Base-by-base conservation (phyloP, 352 stramenopile genomes). In the Globisporangium megalacanthum region DNA sequence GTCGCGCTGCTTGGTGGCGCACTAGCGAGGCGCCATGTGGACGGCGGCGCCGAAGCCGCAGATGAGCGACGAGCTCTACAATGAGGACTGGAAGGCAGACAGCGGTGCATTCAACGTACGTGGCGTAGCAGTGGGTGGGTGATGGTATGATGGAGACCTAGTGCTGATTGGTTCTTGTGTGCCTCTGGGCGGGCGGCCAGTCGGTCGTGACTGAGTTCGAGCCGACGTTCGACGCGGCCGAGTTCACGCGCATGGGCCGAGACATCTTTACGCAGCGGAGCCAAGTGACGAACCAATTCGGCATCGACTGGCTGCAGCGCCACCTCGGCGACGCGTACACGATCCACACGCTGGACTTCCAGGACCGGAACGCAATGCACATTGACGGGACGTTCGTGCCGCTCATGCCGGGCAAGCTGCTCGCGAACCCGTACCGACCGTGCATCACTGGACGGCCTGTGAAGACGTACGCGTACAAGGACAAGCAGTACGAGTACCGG, bases 211-310 rank as follows among this genome's bases (percentile, higher is more conserved):
- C 83, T 7, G 87, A 96, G 70, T 93, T 94, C 36, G 87, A 95
- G 65, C 87, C 87, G 5, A 91, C 85, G 2, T 96, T 96, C 41
- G 87, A 96, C 47, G 87, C 87, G 0, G 87, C 87, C 39, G 87
- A 96, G 68, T 96, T 96, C 64, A 96, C 87, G 20, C 83, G 87
- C 66, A 94, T 96, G 83, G 87, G 87, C 0, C 77, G 73, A 37
- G 87, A 96, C 62, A 93, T 96, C 65, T 96, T 96, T 68, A 92
- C 82, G 56, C 87, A 96, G 73, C 85, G 84, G 60, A 96, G 87
- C 61, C 87, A 96, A 69, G 87, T 96, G 59, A 95, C 87, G 22
- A 96, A 96, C 64, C 50, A 90, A 58, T 96, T 96, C 62, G 87
- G 87, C 49, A 96, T 96, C 65, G 86, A 96, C 55, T 95, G 87